A percentile compares a stretch with the other conserved stretches of the same genome.
These are phyloP conservation scores for Articulospora tetracladia DNA, from an alignment of 495 filamentous ascomycete genomes.

Conservation along the genomic window DNA sequence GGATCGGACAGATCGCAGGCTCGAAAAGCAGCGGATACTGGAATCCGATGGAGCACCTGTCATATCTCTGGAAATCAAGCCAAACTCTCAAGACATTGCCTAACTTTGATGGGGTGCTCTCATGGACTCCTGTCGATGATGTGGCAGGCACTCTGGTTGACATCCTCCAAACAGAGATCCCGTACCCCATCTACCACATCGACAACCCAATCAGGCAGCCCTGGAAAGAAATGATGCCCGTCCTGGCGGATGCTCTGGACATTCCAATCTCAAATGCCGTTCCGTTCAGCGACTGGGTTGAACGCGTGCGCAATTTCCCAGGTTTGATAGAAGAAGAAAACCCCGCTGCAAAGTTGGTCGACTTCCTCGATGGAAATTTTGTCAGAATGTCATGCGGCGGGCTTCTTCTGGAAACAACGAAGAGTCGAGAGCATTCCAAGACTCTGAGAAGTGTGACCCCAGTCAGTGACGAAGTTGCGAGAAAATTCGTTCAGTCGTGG, in stretches of 20 bases:
- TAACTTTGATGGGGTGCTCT: slow-evolving; percentile 36
- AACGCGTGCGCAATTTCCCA: slow-evolving; percentile 31
- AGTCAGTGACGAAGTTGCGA: slow-evolving; percentile 34
- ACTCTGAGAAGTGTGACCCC: slow-evolving; percentile 32
- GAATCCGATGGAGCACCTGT: slow-evolving; percentile 47
- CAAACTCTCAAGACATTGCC: slow-evolving; percentile 43
- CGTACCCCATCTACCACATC: slow-evolving; percentile 49
- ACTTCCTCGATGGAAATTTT: slow-evolving; percentile 50
- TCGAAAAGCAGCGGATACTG: slow-evolving; percentile 46
- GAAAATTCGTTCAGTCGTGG: slow-evolving; percentile 40
- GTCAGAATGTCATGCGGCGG: slow-evolving; percentile 51
- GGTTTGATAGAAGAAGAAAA: slow-evolving; percentile 33
- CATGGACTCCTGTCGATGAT: slow-evolving; percentile 47
- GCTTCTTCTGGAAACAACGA: slow-evolving; percentile 38
- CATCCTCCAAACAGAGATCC: slow-evolving; percentile 24
- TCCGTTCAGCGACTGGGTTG: slow-evolving; percentile 44
- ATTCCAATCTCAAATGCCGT: slow-evolving; percentile 34
- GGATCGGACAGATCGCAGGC: slow-evolving; percentile 48
- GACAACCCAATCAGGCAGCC: slow-evolving; percentile 49
- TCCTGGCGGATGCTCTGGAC: slow-evolving; percentile 39
- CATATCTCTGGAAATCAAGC: slow-evolving; percentile 47
- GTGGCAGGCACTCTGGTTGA: slow-evolving; percentile 38
- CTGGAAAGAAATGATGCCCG: slow-evolving; percentile 37
- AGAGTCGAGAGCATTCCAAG: slow-evolving; percentile 38
- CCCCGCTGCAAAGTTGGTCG: slow-evolving; percentile 39